Conservation (phyloP, 139 green algal species). For the Deuterostichococcus epilithicus region DNA sequence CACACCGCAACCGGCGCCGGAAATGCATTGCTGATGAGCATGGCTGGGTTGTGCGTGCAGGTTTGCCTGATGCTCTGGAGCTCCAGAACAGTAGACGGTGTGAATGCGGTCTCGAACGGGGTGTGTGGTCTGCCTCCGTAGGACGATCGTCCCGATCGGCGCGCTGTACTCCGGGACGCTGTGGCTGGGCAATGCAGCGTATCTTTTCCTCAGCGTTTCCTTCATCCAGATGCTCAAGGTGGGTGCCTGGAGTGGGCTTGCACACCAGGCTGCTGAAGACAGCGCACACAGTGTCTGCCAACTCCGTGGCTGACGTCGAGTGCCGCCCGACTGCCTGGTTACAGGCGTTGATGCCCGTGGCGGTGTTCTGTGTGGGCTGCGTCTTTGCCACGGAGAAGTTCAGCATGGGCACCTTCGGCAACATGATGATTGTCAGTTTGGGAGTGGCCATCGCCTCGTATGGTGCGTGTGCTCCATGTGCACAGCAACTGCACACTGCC, state of each 20-base stretch:
- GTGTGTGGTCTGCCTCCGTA: no score
- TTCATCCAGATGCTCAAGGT: slow-evolving; percentile 53
- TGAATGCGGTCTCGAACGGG: background rate
- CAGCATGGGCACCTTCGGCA: slow-evolving; percentile 22
- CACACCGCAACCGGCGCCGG: background rate
- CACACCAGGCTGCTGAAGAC: no score
- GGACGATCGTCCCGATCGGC: slow-evolving; percentile 41
- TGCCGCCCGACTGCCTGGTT: no score
- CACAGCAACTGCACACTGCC: slow-evolving; percentile 2
- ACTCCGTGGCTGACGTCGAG: no score
- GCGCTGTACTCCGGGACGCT: slow-evolving; percentile 40
- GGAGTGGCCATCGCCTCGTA: slow-evolving; percentile 51
- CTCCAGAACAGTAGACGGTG: background rate
- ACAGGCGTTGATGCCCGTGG: slow-evolving; percentile 48
- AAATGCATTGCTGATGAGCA: background rate
- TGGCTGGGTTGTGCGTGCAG: background rate
- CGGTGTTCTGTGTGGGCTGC: slow-evolving; percentile 47
- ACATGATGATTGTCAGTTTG: slow-evolving; percentile 53
- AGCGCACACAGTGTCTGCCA: no score
- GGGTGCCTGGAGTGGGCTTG: background rate
- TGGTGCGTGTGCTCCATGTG: no score
- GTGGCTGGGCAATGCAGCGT: slow-evolving; percentile 41
- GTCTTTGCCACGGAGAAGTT: slow-evolving; percentile 45
- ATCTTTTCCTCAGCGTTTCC: slow-evolving; percentile 27
- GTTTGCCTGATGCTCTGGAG: no score